Base-by-base conservation (phyloP, 352 stramenopile species). In the Globisporangium orthogonon region DNA sequence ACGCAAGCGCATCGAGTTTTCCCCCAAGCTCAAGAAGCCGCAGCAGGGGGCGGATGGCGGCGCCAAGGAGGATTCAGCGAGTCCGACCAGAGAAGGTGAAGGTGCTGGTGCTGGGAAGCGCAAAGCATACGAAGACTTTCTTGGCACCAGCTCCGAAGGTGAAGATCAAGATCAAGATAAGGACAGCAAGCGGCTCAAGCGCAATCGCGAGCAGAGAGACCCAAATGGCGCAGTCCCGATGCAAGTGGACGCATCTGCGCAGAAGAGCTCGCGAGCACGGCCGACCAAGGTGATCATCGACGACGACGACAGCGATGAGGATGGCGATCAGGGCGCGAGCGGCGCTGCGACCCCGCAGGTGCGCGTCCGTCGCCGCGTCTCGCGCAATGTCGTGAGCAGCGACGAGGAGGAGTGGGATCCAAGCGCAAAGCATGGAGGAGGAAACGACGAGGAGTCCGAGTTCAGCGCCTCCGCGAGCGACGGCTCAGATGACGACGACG, bases 261-360 rank as follows among this genome's bases (percentile, higher is more conserved):
- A 72, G 65, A 59, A 61, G 41, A 56, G 28, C 7, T 11, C 29
- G 14, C 55, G 33, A 14, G 30, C 53, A 10, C 55, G 33, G 13
- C 35, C 53, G 2, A 40, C 50, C 14, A 88, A 85, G 53, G 52
- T 94, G 17, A 74, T 94, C 28, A 70, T 93, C 44, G 68, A 83
- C 52, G 78, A 94, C 52, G 87, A 94, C 31, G 83, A 96, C 31
- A 83, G 94, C 23, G 83, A 96, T 40, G 87, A 67, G 39, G 70
- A 87, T 23, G 43, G 65, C 70, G 69, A 78, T 44, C 31, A 50
- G 41, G 15, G 17, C 17, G 18, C 23, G 28, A 30, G 28, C 10
- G 17, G 41, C 3, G 10, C 15, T 58, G 64, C n/a, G 18, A 29
- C 46, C 7, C 18, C 23, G 11, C 15, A 56, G 40, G 71, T 60